Evolutionary conservation across 73 alveolate species (phyloP).

Genomic region (Tetrahymena malaccensis): DNA sequence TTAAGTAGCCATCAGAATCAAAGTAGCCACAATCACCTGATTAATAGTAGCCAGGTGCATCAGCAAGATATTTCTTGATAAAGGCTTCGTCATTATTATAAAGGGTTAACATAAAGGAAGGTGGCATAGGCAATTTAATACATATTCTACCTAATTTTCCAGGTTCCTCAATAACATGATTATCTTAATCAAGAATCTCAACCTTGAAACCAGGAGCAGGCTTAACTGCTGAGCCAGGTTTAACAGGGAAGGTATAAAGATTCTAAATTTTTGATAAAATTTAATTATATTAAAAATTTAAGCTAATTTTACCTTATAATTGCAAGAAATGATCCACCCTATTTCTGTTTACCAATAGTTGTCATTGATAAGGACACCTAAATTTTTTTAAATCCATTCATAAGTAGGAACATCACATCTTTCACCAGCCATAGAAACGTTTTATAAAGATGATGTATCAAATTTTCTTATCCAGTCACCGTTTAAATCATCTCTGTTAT

Average conservation of each 20-base stretch:
- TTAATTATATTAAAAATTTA: not conserved
- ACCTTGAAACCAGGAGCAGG: slow-evolving; percentile 92
- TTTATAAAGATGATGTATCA: slow-evolving; percentile 58
- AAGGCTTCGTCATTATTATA: slow-evolving; percentile 95
- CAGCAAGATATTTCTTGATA: slow-evolving; percentile 83
- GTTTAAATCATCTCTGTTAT: slow-evolving; percentile 92
- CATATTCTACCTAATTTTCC: slow-evolving; percentile 76
- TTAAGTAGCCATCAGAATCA: slow-evolving; percentile 70
- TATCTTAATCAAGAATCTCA: slow-evolving; percentile 72
- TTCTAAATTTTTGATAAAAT: not conserved
- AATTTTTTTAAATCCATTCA: slow-evolving; percentile 70
- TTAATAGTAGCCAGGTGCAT: slow-evolving; percentile 84
- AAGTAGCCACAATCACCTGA: slow-evolving; percentile 95
- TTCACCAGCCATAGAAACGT: slow-evolving; percentile 92
- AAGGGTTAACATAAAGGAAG: slow-evolving; percentile 94
- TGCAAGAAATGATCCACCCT: slow-evolving; percentile 91
- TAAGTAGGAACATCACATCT: slow-evolving; percentile 99
- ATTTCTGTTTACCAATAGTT: slow-evolving; percentile 99
- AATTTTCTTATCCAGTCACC: slow-evolving; percentile 77
- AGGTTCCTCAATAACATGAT: slow-evolving; percentile 50
- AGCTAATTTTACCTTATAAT: slow-evolving; percentile 44
- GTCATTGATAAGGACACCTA: slow-evolving; percentile 82
- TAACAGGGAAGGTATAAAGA: slow-evolving; percentile 24
- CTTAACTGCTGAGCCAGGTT: slow-evolving; percentile 90
- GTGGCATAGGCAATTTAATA: slow-evolving; percentile 96